Evolutionary conservation across 768 basidiomycete species (phyloP).

Genomic region (Pleurotus sapidus): DNA sequence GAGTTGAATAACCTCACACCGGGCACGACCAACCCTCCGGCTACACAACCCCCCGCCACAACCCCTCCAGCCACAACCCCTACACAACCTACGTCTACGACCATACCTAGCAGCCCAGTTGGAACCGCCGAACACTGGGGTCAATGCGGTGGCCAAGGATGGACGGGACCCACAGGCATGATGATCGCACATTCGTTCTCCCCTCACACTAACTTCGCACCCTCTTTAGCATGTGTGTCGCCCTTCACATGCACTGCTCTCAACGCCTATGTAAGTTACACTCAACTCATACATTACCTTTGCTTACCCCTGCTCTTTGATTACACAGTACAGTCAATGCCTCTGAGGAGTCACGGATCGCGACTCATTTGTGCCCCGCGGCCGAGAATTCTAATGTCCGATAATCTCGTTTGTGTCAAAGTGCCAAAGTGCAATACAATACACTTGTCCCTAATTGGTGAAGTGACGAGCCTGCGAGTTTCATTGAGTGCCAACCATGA

Average conservation of each 20-base stretch:
- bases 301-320: neutral
- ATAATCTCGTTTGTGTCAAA: neutral
- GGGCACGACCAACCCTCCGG: constrained; percentile 12
- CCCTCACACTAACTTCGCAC: neutral
- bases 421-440: too few species aligned
- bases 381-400: neutral
- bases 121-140: constrained; percentile 19
- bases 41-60: constrained; percentile 13
- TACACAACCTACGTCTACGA: constrained; percentile 14
- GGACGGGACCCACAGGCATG: constrained; percentile 21
- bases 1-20: constrained; percentile 28
- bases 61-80: constrained; percentile 14
- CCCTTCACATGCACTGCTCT: constrained; percentile 18
- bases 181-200: neutral
- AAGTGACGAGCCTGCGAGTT: too few species aligned
- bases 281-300: neutral
- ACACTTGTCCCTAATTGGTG: too few species aligned
- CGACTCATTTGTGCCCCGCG: too few species aligned
- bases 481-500: too few species aligned
- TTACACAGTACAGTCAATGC: constrained; percentile 32
- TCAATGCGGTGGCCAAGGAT: constrained; percentile 30
- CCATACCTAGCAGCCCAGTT: constrained; percentile 2
- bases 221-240: constrained; percentile 12
- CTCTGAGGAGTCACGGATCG: constrained; percentile 4
- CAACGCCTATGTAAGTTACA: constrained; percentile 17